Conservation (phyloP, 2,329 filamentous ascomycete species). For the Ascocoryne sarcoides region DNA sequence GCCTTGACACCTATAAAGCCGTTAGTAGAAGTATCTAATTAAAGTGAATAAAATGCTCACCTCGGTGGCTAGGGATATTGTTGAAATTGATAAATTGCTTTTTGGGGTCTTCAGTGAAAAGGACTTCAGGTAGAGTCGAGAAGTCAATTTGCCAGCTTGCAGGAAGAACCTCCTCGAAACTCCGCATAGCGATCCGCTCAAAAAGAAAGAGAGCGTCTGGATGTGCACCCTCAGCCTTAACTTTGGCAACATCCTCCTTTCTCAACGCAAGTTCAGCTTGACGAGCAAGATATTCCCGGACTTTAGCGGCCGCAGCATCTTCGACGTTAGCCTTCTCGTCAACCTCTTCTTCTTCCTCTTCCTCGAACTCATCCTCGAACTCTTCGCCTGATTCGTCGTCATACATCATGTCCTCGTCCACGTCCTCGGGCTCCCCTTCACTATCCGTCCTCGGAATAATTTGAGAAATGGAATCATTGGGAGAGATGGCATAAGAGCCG, state of each 20-base stretch:
- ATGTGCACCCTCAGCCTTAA: constrained; percentile 19
- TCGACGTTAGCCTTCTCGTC: constrained; percentile 6
- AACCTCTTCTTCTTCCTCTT: constrained; percentile 8
- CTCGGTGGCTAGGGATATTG: constrained; percentile 14
- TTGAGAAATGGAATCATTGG: constrained; percentile 2
- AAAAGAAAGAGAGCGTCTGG: constrained; percentile 24
- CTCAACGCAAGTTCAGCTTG: constrained; percentile 21
- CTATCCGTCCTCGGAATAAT: background rate
- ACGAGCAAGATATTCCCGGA: constrained; percentile 23
- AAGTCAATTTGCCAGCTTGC: constrained; percentile 24
- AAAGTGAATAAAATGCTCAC: constrained; percentile 13
- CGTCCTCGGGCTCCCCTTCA: constrained; percentile 1
- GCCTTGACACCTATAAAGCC: constrained; percentile 18
- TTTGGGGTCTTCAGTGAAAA: constrained; percentile 21
- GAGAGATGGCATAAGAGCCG: background rate
- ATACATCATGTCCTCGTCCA: background rate
- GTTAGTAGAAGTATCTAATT: constrained; percentile 6
- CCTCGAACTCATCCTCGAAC: constrained; percentile 9
- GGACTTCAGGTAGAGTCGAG: constrained; percentile 21
- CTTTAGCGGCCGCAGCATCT: constrained; percentile 18
- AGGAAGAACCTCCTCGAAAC: constrained; percentile 26
- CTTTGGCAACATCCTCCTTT: constrained; percentile 19
- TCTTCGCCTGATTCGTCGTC: constrained; percentile 3
- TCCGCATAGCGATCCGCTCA: constrained; percentile 24
- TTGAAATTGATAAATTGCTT: constrained; percentile 24